Percentiles rank a stretch among this genome's conserved stretches.
These are phyloP conservation scores for Potentilla sterilis DNA, from an alignment of 306 rosid species.

Conservation along the genomic window DNA sequence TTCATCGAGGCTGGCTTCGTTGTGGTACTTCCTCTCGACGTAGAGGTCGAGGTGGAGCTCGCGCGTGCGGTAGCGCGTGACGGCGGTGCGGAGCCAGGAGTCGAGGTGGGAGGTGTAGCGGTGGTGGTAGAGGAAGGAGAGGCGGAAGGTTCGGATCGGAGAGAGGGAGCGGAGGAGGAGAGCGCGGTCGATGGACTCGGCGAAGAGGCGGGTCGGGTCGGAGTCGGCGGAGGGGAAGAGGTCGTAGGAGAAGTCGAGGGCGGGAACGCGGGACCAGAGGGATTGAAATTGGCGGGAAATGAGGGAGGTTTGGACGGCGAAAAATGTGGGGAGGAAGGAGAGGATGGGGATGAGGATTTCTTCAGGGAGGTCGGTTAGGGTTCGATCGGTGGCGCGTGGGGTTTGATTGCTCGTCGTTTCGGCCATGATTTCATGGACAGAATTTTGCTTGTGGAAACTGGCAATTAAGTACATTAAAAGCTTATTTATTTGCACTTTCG, in stretches of 20 bases:
- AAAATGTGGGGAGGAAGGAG: not conserved
- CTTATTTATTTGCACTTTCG: too few relatives aligned
- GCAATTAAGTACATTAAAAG: too few relatives aligned
- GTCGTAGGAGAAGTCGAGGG: slow-evolving; percentile 8
- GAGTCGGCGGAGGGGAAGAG: not conserved
- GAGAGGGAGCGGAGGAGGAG: not conserved
- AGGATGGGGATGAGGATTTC: slow-evolving; percentile 14
- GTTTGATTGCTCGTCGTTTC: not conserved
- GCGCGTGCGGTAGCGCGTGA: not conserved
- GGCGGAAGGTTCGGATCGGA: slow-evolving; percentile 1
- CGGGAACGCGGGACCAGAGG: slow-evolving; percentile 3
- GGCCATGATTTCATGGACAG: not conserved
- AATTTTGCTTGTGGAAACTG: too few relatives aligned
- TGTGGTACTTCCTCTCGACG: not conserved
- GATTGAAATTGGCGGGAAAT: slow-evolving; percentile 3
- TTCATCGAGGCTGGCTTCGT: not conserved
- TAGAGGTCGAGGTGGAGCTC: slow-evolving; percentile 15
- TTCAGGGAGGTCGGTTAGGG: slow-evolving; percentile 6
- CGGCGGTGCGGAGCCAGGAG: slow-evolving; percentile 16
- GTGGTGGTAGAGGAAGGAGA: slow-evolving; percentile 13
- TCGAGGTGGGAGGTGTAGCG: slow-evolving; percentile 1
- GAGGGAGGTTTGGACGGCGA: not conserved
- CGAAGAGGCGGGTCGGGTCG: not conserved
- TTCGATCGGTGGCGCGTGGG: not conserved
- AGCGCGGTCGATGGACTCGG: slow-evolving; percentile 5